A percentile compares a stretch with the other conserved stretches of the same genome.
Evolutionary conservation across 768 basidiomycete species (phyloP).

Genomic region (Naematelia encephala): DNA sequence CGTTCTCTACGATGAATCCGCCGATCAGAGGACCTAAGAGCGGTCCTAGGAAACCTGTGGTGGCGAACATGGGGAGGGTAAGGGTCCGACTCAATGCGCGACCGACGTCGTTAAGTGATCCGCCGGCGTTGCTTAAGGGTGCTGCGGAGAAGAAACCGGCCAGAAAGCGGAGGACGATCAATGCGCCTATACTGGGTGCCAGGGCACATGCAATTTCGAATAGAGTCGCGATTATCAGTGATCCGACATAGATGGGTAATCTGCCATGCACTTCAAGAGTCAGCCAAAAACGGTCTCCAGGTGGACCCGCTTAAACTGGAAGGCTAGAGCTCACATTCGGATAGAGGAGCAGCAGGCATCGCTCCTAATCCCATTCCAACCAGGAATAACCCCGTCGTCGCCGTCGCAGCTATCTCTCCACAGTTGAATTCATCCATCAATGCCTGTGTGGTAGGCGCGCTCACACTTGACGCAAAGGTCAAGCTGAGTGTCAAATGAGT

Average conservation of each 20-base stretch:
- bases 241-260: conserved; percentile 27
- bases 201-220: conserved; percentile 29
- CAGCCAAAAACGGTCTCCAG: not conserved
- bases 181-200: conserved; percentile 14
- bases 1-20: conserved; percentile 12
- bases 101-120: conserved; percentile 30
- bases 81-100: conserved; percentile 17
- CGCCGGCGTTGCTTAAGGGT: conserved; percentile 31
- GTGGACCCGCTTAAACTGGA: not conserved
- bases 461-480: conserved; percentile 23
- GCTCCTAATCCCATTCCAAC: conserved; percentile 29
- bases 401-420: conserved; percentile 18
- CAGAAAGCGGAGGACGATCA: conserved; percentile 28
- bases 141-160: conserved; percentile 27
- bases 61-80: conserved; percentile 24
- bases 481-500: conserved; percentile 22
- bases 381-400: conserved; percentile 23
- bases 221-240: conserved; percentile 21
- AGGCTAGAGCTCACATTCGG: conserved; percentile 17
- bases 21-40: conserved; percentile 28
- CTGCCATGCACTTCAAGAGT: conserved; percentile 21
- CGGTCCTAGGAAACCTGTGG: conserved; percentile 27
- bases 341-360: conserved; percentile 29
- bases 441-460: conserved; percentile 14
- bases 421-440: conserved; percentile 25